A percentile compares a stretch with the other conserved stretches of the same genome.
phyloP scores from a whole-genome alignment of 2,329 filamentous ascomycete genomes.

The Parascedosporium putredinis region DNA sequence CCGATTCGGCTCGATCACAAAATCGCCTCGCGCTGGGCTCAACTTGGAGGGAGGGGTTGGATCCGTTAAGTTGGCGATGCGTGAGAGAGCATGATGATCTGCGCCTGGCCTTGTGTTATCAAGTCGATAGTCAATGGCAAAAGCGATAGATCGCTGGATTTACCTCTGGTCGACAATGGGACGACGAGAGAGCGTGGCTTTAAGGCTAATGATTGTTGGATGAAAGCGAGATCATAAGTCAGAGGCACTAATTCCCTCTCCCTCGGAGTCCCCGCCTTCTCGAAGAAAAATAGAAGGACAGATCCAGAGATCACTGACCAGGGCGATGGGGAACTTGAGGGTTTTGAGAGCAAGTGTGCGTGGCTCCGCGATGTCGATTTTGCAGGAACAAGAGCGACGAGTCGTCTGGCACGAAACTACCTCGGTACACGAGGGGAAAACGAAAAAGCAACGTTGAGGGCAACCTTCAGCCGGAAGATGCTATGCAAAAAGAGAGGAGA shows the following conservation, averaged over 20 bases:
- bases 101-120: not conserved
- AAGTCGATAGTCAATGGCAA: not conserved
- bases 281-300: not conserved
- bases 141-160: not conserved
- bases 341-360: too few species aligned
- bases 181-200: not conserved
- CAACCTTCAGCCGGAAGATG: too few species aligned
- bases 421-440: too few species aligned
- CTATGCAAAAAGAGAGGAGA: too few species aligned
- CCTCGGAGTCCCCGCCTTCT: not conserved
- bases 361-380: too few species aligned
- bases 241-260: not conserved
- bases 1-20: too few species aligned
- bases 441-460: too few species aligned
- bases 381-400: too few species aligned
- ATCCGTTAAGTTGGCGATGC: not conserved
- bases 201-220: not conserved
- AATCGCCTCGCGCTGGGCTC: not conserved
- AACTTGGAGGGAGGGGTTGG: not conserved
- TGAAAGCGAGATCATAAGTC: not conserved
- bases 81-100: not conserved
- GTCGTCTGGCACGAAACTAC: too few species aligned
- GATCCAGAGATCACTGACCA: not conserved
- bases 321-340: too few species aligned
- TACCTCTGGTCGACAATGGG: not conserved